Conservation (phyloP, 441 rosid species). For the Arabidopsis lyrata region DNA sequence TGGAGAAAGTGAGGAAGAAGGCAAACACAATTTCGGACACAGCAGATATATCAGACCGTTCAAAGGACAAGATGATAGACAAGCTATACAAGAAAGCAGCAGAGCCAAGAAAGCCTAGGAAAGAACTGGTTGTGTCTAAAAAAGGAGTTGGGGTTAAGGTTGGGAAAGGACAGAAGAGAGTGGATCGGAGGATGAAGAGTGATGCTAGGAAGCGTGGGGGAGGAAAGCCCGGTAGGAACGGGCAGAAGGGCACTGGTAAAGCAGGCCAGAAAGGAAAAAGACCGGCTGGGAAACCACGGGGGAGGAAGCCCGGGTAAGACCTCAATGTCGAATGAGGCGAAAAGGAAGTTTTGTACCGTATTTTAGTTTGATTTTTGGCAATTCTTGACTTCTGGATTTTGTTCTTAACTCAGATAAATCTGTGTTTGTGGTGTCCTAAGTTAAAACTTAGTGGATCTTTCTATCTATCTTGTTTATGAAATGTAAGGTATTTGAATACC, state of each 20-base stretch:
- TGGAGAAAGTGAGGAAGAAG: conserved; percentile 92
- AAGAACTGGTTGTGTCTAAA: conserved; percentile 90
- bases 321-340: not conserved
- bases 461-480: conserved; percentile 15
- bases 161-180: conserved; percentile 94
- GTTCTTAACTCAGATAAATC: not conserved
- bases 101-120: conserved; percentile 72
- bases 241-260: conserved; percentile 59
- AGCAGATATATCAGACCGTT: conserved; percentile 75
- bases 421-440: conserved; percentile 9
- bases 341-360: conserved; percentile 13
- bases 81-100: conserved; percentile 82
- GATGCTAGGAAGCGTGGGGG: conserved; percentile 64
- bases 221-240: conserved; percentile 62
- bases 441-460: not conserved
- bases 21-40: conserved; percentile 86
- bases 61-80: conserved; percentile 87
- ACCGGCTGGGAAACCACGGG: conserved; percentile 33
- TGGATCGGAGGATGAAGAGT: conserved; percentile 87
- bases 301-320: conserved; percentile 39
- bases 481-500: not conserved
- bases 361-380: conserved; percentile 21
- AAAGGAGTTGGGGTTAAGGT: conserved; percentile 83
- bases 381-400: not conserved
- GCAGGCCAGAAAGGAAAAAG: conserved; percentile 40